Base-by-base conservation (phyloP, 495 filamentous ascomycete genomes). In the Annulohypoxylon nitens region DNA sequence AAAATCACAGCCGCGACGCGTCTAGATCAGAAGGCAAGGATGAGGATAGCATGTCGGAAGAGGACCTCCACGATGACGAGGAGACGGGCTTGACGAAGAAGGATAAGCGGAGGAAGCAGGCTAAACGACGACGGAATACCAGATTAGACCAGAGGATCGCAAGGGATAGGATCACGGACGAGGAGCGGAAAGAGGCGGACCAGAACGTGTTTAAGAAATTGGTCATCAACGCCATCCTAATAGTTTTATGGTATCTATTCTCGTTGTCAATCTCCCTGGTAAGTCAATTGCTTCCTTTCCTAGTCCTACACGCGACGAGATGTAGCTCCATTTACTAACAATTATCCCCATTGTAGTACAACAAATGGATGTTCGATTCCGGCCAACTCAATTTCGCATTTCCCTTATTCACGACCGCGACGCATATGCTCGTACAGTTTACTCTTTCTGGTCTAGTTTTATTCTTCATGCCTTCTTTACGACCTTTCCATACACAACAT, bases 341-440 rank as follows among this genome's bases (percentile, higher is more conserved):
- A 34, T 20, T 47, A 62, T 50, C 63, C 51, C 67, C 20, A 25
- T 67, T 45, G 25, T 73, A 97, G 93, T 99, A 99, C 83, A 99
- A 99, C 85, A 98, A 97, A 86, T 98, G 97, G 97, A 99, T 99
- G 97, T 99, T 99, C 81, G 91, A 92, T 70, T 83, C 90, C 16
- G 88, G 91, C 58, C 90, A 93, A 62, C 88, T 95, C 71, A 88
- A 97, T 76, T 99, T 99, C 78, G 91, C 93, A 53, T 98, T 94
- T 70, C 97, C 97, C 53, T 88, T 99, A 58, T 98, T 98, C 83
- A 97, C 94, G 2, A 99, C 97, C 10, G 93, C 93, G 73, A 79
- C 94, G 75, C 97, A 99, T 83, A 98, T 99, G 94, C 81, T 94
- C 34, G 95, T 99, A 43, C 97, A 99, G 81, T 98, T 99, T 84